phyloP scores from a whole-genome alignment of 805 yeast species.

The Komagataella mondaviorum region DNA sequence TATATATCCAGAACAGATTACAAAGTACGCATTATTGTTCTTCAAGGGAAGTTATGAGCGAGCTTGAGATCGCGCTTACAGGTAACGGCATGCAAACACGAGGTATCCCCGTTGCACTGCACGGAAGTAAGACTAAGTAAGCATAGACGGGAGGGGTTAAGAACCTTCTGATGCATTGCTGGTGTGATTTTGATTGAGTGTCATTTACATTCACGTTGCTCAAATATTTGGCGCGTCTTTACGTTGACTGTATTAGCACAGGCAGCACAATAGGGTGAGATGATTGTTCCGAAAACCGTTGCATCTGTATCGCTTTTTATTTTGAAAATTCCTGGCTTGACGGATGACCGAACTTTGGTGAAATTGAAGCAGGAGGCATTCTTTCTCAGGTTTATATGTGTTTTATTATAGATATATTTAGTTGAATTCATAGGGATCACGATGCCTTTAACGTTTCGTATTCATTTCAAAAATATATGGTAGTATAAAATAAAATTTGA shows the following conservation, averaged over 20 bases:
- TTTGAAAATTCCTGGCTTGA: not conserved
- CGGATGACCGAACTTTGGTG: not conserved
- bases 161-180: too few relatives aligned
- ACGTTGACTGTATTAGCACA: too few relatives aligned
- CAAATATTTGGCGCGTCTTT: too few relatives aligned
- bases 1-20: not conserved
- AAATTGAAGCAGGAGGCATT: not conserved
- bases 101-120: not conserved
- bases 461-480: too few relatives aligned
- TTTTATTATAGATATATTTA: too few relatives aligned
- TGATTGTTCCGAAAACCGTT: not conserved
- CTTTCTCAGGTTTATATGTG: too few relatives aligned
- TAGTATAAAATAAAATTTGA: too few relatives aligned
- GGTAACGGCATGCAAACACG: not conserved
- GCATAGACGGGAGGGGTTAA: too few relatives aligned
- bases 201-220: not conserved
- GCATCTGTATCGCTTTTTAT: not conserved
- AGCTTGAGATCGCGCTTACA: not conserved
- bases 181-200: too few relatives aligned
- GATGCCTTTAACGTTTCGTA: too few relatives aligned
- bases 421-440: too few relatives aligned
- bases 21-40: not conserved
- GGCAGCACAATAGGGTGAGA: not conserved
- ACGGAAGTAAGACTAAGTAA: too few relatives aligned
- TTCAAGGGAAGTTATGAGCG: not conserved